Conservation (phyloP, 495 filamentous ascomycete species). For the Eremomyces bilateralis region DNA sequence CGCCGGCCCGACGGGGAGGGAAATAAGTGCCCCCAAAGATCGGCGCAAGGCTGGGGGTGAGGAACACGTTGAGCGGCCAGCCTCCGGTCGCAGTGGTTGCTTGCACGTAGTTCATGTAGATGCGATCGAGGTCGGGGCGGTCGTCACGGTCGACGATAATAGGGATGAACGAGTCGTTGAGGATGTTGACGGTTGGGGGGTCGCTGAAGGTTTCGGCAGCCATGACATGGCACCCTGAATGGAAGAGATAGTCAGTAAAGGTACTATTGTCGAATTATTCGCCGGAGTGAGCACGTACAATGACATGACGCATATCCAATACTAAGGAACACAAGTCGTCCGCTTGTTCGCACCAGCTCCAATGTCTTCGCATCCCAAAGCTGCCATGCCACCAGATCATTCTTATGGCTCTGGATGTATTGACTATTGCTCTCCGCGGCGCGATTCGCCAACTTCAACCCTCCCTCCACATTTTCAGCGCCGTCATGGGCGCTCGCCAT, state of each 20-base stretch:
- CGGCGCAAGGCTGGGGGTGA: conserved; percentile 80
- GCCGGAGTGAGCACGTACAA: conserved; percentile 30
- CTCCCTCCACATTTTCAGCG: no score
- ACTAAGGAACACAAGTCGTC: conserved; percentile 79
- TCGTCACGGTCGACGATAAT: conserved; percentile 91
- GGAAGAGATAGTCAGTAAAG: not conserved
- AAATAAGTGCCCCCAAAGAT: conserved; percentile 96
- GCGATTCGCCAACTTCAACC: conserved; percentile 38
- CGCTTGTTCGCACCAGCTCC: conserved; percentile 49
- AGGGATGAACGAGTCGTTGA: conserved; percentile 78
- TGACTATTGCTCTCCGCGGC: conserved; percentile 56
- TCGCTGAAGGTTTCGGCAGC: conserved; percentile 85
- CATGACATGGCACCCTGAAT: conserved; percentile 73
- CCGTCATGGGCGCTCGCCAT: no score
- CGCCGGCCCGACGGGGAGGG: no score
- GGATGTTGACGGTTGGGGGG: conserved; percentile 49
- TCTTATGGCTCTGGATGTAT: conserved; percentile 61
- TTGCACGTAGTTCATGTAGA: conserved; percentile 97
- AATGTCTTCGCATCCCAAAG: conserved; percentile 62
- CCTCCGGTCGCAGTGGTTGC: conserved; percentile 81
- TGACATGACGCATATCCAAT: conserved; percentile 95
- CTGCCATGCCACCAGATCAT: conserved; percentile 89
- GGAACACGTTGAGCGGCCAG: conserved; percentile 92
- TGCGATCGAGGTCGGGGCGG: conserved; percentile 82
- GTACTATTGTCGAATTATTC: no score